These are phyloP conservation scores for Aspergillus spinulosporus DNA, from an alignment of 2,329 filamentous ascomycete genomes.

Conservation along the genomic window DNA sequence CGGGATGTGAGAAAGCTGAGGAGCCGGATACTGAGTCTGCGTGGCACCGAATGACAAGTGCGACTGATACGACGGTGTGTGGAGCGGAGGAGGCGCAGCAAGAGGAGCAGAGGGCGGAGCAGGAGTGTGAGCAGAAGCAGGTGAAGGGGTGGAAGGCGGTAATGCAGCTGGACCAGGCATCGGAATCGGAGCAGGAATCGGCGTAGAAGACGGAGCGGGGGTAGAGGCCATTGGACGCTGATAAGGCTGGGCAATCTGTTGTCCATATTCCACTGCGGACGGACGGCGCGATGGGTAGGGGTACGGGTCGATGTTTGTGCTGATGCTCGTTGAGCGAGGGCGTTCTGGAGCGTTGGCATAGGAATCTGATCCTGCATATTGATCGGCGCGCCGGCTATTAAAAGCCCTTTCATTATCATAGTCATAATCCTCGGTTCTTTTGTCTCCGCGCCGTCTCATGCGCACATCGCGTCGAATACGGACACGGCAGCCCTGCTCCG, in stretches of 20 bases:
- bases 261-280: slow-evolving; percentile 50
- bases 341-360: slow-evolving; percentile 53
- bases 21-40: slow-evolving; percentile 45
- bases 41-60: slow-evolving; percentile 47
- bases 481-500: slow-evolving; percentile 94
- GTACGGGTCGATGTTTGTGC: slow-evolving; percentile 50
- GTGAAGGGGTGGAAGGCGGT: slow-evolving; percentile 31
- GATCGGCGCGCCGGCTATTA: slow-evolving; percentile 44
- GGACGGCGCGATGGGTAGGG: slow-evolving; percentile 50
- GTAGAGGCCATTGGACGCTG: slow-evolving; percentile 39
- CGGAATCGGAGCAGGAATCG: slow-evolving; percentile 38
- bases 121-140: slow-evolving; percentile 21
- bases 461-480: slow-evolving; percentile 91
- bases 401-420: slow-evolving; percentile 58
- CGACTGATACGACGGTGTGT: slow-evolving; percentile 34
- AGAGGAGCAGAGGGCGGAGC: slow-evolving; percentile 38
- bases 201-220: slow-evolving; percentile 30
- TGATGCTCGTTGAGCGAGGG: slow-evolving; percentile 62
- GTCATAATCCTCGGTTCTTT: slow-evolving; percentile 67
- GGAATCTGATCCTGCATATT: slow-evolving; percentile 52
- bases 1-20: slow-evolving; percentile 45
- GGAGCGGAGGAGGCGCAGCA: slow-evolving; percentile 20
- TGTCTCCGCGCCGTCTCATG: slow-evolving; percentile 80
- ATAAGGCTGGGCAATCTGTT: slow-evolving; percentile 35
- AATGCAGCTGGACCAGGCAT: slow-evolving; percentile 23